Evolutionary conservation across 768 basidiomycete species (phyloP), one percentile per base, ranked within the genome.

Genomic region (Lentinula aciculospora): DNA sequence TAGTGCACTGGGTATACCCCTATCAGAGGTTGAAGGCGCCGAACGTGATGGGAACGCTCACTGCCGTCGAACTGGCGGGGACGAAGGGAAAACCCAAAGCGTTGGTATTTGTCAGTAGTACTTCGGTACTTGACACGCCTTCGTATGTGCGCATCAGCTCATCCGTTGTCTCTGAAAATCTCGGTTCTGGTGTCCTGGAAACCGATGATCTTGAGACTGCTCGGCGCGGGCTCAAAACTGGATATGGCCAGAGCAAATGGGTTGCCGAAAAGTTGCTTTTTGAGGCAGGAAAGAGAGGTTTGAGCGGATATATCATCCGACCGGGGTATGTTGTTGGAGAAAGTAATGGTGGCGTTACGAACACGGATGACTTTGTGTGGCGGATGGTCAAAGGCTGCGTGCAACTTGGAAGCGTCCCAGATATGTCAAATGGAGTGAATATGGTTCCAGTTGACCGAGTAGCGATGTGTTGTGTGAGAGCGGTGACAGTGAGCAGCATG

Each of bases 351-450:
- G 97, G 92, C 93, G 95, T 98, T 3, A 98, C 96, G 12, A 99
- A 99, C 73, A 98, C 97, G 32, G 96, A 99, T 64, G 97, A 99
- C 69, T 99, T 99, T 72, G 84, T 99, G 57, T 98, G 96, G 96
- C 84, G 97, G 3, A 76, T 99, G 71, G 92, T 97, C 67, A 98
- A 98, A 71, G 97, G 97, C n/a, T 98, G 94, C 67, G 80, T 98
- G 36, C 97, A 99, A 68, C 85, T 98, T n/a, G 96, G 95, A 1
- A 81, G 93, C 39, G 86, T 94, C 2, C 97, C 97, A 9, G 92
- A 99, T 68, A 98, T 99, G 71, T 94, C 97, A 77, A 99, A 99
- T 72, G 89, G 92, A 1, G 81, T 99, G 66, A 99, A 99, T 74
- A 95, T 98, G 88, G 92, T 95, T 7, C 97, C 97, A 0, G 97